Conservation (phyloP, 768 basidiomycete genomes). For the Collybia nuda region DNA sequence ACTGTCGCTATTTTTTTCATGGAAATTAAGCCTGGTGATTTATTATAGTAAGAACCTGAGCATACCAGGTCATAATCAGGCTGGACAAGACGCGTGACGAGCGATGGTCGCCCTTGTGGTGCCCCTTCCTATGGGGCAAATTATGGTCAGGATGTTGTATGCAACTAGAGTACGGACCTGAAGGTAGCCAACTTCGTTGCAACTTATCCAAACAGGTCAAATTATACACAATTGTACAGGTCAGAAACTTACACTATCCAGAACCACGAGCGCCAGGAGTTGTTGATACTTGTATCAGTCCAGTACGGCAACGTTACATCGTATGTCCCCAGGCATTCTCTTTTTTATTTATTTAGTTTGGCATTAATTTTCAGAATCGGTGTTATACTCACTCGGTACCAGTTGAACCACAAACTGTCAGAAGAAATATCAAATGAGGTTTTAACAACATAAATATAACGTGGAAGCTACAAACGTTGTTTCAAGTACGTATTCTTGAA, state of each 20-base stretch:
- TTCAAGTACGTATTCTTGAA: constrained; percentile 53
- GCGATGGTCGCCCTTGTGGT: constrained; percentile 33
- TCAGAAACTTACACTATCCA: constrained; percentile 59
- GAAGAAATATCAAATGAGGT: neutral
- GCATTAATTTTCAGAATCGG: neutral
- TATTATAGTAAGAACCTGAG: neutral
- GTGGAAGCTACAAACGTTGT: constrained; percentile 33
- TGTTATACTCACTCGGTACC: constrained; percentile 45
- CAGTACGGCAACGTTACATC: constrained; percentile 40
- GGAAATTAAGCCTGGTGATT: too few relatives aligned
- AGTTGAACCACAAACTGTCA: constrained; percentile 52
- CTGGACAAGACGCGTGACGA: constrained; percentile 56
- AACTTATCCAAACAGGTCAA: constrained; percentile 34
- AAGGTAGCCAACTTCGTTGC: constrained; percentile 67
- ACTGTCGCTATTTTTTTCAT: constrained; percentile 52
- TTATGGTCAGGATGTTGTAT: neutral
- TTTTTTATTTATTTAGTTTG: constrained; percentile 10
- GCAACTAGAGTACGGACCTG: constrained; percentile 28
- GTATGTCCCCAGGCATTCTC: constrained; percentile 43
- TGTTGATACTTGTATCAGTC: constrained; percentile 56
- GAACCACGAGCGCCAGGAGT: constrained; percentile 60
- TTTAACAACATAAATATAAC: neutral
- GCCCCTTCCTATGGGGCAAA: constrained; percentile 36
- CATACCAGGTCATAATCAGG: constrained; percentile 55
- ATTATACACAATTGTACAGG: constrained; percentile 1